These are phyloP conservation scores for Arthroderma uncinatum DNA, from an alignment of 2,329 filamentous ascomycete genomes.

Conservation along the genomic window DNA sequence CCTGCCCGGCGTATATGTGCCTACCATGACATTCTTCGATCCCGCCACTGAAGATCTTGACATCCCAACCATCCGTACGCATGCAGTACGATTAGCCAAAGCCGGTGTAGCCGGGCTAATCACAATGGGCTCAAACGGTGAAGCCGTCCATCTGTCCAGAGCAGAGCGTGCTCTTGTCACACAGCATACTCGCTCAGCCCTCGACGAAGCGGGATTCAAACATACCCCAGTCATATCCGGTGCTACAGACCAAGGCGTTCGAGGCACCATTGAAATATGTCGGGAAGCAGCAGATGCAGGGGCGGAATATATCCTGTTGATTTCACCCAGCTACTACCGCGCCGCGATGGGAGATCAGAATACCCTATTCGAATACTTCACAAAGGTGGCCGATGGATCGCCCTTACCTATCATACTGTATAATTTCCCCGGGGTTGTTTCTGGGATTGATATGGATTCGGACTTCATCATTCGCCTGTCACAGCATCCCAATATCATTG, in stretches of 20 bases:
- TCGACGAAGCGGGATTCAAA: slow-evolving; percentile 67
- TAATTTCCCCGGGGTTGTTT: slow-evolving; percentile 81
- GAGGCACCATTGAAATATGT: slow-evolving; percentile 63
- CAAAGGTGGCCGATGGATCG: slow-evolving; percentile 60
- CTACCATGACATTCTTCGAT: slow-evolving; percentile 71
- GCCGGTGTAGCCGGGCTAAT: slow-evolving; percentile 72
- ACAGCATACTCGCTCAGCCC: slow-evolving; percentile 63
- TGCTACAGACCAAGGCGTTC: slow-evolving; percentile 68
- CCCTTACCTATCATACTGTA: slow-evolving; percentile 70
- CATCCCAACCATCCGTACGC: slow-evolving; percentile 64
- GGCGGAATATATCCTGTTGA: slow-evolving; percentile 67
- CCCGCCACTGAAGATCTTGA: slow-evolving; percentile 74
- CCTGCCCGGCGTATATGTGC: slow-evolving; percentile 10
- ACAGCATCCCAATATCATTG: slow-evolving; percentile 70
- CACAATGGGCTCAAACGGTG: slow-evolving; percentile 81
- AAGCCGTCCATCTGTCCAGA: slow-evolving; percentile 71
- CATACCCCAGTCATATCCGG: slow-evolving; percentile 69
- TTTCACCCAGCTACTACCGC: slow-evolving; percentile 76
- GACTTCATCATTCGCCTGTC: slow-evolving; percentile 72
- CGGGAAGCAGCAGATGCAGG: slow-evolving; percentile 55
- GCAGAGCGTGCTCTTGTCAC: slow-evolving; percentile 67
- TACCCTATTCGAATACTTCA: slow-evolving; percentile 62
- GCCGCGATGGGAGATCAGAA: slow-evolving; percentile 58
- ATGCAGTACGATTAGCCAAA: slow-evolving; percentile 64
- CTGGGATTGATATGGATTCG: slow-evolving; percentile 81